These are phyloP conservation scores for Aspergillus aculeatinus DNA, from an alignment of 2,329 filamentous ascomycete species.

Conservation along the genomic window DNA sequence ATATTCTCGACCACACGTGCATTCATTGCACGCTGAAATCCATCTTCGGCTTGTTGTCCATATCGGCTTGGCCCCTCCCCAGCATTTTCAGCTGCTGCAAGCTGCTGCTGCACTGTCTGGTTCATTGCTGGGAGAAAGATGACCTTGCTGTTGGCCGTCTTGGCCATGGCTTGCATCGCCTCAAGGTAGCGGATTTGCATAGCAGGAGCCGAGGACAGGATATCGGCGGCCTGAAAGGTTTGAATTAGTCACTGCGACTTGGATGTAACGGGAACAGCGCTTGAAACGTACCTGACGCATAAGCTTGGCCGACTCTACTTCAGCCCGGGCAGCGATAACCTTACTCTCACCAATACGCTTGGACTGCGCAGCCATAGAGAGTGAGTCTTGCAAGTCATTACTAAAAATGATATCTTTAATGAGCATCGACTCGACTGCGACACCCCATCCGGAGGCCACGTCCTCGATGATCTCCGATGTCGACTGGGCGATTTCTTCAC, in stretches of 20 bases:
- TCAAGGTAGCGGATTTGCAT: conserved; percentile 99
- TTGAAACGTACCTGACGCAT: conserved; percentile 57
- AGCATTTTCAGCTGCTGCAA: conserved; percentile 50
- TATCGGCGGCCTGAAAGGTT: conserved; percentile 70
- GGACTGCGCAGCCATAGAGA: conserved; percentile 97
- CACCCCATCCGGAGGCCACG: conserved; percentile 90
- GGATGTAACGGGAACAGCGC: not conserved
- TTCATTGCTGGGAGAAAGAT: conserved; percentile 72
- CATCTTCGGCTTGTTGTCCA: conserved; percentile 51
- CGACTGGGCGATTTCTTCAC: conserved; percentile 92
- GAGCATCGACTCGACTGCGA: conserved; percentile 95
- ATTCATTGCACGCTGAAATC: conserved; percentile 79
- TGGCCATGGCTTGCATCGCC: conserved; percentile 98
- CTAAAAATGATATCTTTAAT: conserved; percentile 99
- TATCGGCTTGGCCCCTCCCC: conserved; percentile 59
- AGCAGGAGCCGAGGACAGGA: conserved; percentile 83
- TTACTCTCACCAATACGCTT: conserved; percentile 99
- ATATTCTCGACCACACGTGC: conserved; percentile 83
- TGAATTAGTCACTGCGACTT: conserved; percentile 9
- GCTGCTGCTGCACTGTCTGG: conserved; percentile 56
- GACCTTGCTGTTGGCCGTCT: conserved; percentile 83
- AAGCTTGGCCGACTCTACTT: conserved; percentile 93
- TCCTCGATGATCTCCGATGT: conserved; percentile 98
- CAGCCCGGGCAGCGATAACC: conserved; percentile 93
- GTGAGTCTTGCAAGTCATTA: conserved; percentile 88